Base-by-base conservation (phyloP, 306 rosid species). In the Rubus idaeus region DNA sequence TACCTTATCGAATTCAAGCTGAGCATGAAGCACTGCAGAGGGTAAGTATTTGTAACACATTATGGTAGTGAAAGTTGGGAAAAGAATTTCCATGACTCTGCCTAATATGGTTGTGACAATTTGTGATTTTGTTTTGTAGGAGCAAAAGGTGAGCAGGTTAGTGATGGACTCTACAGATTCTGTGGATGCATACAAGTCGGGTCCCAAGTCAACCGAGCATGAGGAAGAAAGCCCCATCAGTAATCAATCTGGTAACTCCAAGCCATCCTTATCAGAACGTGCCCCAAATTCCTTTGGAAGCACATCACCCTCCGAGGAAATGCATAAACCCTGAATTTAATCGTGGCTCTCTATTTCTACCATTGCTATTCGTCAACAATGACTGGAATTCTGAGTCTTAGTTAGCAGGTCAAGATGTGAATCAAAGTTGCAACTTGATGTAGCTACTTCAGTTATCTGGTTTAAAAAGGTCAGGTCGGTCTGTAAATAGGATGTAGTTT, bases 1-100 rank as follows among this genome's bases (percentile, higher is more conserved):
- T 95, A 88, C 98, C 98, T 35, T 95, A 82, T 74, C 96, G 97
- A 65, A 88, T 95, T 71, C 84, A 88, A 79, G 98, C 97, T n/a
- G 98, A 95, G 75, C 98, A 95, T 3, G 98, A 92, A 67, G 98
- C 98, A 41, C 66, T 95, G 75, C 98, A 90, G 77, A 89, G 71
- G 84, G 98, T 95, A 81, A 86, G 96, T 79, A 74, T 45, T 61
- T 39, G 55, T 40, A 17, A 62, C 44, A 26, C 71, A 46, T 60
- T 61, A 50, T 30, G 16, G 65, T 58, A 35, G 39, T 47, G 9
- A 21, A 39, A 30, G 35, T 60, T 8, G n/a, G 44, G 14, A n/a
- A 57, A 58, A 18, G 6, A 71, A 71, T 20, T 26, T 71, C 6
- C 50, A 3, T 20, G 65, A 4, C 11, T 39, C 37, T 47, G 52